Evolutionary conservation across 1,284 basidiomycete species (phyloP).

Genomic region (Ustilago trichophora): DNA sequence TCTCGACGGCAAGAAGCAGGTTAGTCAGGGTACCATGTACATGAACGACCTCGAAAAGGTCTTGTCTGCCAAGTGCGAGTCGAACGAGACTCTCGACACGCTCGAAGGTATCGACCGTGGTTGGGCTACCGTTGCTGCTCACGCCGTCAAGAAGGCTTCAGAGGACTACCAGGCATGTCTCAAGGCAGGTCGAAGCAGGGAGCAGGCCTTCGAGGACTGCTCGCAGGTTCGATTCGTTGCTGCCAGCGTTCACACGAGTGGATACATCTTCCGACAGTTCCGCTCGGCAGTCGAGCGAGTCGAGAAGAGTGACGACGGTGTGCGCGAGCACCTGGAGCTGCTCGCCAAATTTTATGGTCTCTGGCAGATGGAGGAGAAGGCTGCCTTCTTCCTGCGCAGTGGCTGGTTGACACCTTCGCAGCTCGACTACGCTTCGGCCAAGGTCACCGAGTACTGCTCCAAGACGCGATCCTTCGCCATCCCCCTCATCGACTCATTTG

Average conservation of each 20-base stretch:
- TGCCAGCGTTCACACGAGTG: constrained; percentile 68
- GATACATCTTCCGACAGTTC: constrained; percentile 67
- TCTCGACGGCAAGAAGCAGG: constrained; percentile 68
- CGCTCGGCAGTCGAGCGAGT: constrained; percentile 58
- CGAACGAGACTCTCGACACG: constrained; percentile 67
- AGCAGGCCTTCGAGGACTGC: constrained; percentile 71
- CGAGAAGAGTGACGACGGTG: constrained; percentile 54
- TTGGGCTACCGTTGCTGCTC: constrained; percentile 71
- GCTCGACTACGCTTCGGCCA: constrained; percentile 68
- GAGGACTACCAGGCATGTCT: constrained; percentile 68
- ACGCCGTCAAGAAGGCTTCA: constrained; percentile 71
- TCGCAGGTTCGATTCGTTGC: constrained; percentile 72
- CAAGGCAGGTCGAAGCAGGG: constrained; percentile 69
- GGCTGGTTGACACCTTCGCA: constrained; percentile 69
- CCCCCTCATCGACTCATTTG: constrained; percentile 71
- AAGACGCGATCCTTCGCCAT: constrained; percentile 69
- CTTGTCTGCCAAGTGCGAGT: constrained; percentile 68
- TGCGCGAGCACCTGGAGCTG: constrained; percentile 55
- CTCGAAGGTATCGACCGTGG: constrained; percentile 70
- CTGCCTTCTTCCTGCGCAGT: constrained; percentile 69
- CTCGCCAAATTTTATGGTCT: constrained; percentile 67
- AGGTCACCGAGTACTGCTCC: constrained; percentile 70
- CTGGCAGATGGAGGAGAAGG: constrained; percentile 73
- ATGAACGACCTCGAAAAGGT: constrained; percentile 68
- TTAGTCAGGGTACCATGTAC: constrained; percentile 68